Base-by-base conservation (phyloP, 495 filamentous ascomycete genomes). In the Aspergillus homomorphus region DNA sequence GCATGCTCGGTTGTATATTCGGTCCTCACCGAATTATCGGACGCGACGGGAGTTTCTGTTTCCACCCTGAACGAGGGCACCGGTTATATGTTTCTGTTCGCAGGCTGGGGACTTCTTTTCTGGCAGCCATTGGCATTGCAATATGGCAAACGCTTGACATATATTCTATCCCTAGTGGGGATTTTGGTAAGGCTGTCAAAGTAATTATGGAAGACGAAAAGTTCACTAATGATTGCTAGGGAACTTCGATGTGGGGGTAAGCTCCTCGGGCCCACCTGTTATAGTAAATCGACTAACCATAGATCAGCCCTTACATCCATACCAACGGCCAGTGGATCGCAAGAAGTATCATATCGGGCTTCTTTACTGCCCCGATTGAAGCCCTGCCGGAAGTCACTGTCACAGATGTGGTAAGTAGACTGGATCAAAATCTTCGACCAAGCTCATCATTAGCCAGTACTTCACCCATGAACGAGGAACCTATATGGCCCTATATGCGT, bases 111-210 rank as follows among this genome's bases (percentile, higher is more conserved):
- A 0, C 75, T 85, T 54, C 65, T 89, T 3, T 83, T 88, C 64
- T 89, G 86, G 87, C 86, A 89, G 67, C 84, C 85, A 0, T 78
- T 87, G 46, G 83, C 86, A 0, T 67, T 87, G 57, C 80, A 86
- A 57, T 88, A 82, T 73, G 86, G 86, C 33, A 87, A 87, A 68
- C 75, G 86, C n/a, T 72, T 82, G 46, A 81, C 83, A 1, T 88
- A 85, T 67, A 63, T 89, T 7, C 38, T 84, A 43, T 85, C 81
- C 4, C 73, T 84, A 54, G 66, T 80, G n/a, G 85, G 81, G 16
- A 77, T 78, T 28, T 57, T 81, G 63, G 78, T 76, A 57, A 66
- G 73, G 58, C n/a, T 19, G 44, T n/a, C 19, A 1, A 30, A 21
- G 23, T 18, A 15, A 3, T 24, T 8, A n/a, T n/a, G 12, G n/a